These are phyloP conservation scores for Alternaria sp. DNA, from an alignment of 2,329 filamentous ascomycete genomes.

Conservation along the genomic window DNA sequence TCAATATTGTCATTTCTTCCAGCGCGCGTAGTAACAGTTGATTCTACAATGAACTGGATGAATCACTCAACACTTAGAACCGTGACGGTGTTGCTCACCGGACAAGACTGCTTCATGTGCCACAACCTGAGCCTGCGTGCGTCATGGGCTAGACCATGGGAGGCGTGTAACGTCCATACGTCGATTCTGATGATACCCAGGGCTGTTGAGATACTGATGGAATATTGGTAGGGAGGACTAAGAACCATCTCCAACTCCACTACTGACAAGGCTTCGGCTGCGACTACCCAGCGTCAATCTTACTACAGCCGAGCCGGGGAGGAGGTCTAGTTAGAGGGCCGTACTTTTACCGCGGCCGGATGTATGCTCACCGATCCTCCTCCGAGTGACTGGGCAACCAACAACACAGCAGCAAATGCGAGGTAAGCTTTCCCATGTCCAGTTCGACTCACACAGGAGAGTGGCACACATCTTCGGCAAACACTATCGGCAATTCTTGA, in stretches of 20 bases:
- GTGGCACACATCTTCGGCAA: not conserved
- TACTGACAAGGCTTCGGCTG: not conserved
- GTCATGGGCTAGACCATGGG: not conserved
- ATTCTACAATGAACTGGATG: not conserved
- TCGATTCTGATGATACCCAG: not conserved
- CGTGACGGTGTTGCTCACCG: not conserved
- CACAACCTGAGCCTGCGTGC: not conserved
- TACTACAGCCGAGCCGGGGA: not conserved
- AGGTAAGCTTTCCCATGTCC: conserved; percentile 6
- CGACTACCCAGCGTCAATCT: not conserved
- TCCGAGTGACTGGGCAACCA: not conserved
- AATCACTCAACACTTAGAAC: not conserved
- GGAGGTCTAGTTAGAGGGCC: not conserved
- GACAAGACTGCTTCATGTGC: not conserved
- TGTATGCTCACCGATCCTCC: not conserved
- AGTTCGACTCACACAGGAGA: not conserved
- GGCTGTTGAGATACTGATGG: not conserved
- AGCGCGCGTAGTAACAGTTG: not conserved
- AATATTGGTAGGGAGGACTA: not conserved
- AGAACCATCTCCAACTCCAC: not conserved
- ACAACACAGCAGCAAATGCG: not conserved
- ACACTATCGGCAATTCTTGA: not conserved
- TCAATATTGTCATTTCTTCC: not conserved
- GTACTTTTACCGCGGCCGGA: not conserved
- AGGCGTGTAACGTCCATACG: not conserved